Evolutionary conservation across 2,329 filamentous ascomycete genomes (phyloP).

Genomic region (Colletotrichum sp.): DNA sequence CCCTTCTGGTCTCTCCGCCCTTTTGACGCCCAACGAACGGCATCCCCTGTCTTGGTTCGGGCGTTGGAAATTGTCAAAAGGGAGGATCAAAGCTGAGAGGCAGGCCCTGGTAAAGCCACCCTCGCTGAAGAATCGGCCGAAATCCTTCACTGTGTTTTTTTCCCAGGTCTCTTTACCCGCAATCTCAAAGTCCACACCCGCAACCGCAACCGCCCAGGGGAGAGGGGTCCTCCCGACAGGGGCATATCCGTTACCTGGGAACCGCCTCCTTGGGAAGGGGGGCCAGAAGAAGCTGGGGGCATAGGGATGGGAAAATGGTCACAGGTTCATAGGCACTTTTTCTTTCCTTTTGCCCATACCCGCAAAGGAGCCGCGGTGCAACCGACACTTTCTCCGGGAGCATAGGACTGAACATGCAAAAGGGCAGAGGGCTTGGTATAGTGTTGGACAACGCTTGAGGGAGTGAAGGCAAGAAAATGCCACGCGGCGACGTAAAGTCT

Average conservation of each 20-base stretch:
- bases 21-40: neutral
- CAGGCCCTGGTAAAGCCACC: neutral
- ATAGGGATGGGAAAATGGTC: neutral
- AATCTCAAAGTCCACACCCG: neutral
- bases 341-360: neutral
- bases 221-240: neutral
- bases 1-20: neutral
- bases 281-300: neutral
- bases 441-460: neutral
- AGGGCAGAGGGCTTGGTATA: neutral
- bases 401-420: neutral
- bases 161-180: neutral
- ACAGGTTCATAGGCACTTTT: neutral
- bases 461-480: neutral
- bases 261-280: neutral
- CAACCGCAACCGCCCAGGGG: neutral
- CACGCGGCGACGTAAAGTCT: neutral
- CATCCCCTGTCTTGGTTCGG: neutral
- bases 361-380: conserved; percentile 14
- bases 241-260: neutral
- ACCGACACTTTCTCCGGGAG: conserved; percentile 11
- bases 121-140: conserved; percentile 10
- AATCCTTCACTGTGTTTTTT: neutral
- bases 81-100: neutral
- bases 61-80: neutral